These are phyloP conservation scores for Neodidymelliopsis sp. DNA, from an alignment of 2,329 filamentous ascomycete species.

Conservation along the genomic window DNA sequence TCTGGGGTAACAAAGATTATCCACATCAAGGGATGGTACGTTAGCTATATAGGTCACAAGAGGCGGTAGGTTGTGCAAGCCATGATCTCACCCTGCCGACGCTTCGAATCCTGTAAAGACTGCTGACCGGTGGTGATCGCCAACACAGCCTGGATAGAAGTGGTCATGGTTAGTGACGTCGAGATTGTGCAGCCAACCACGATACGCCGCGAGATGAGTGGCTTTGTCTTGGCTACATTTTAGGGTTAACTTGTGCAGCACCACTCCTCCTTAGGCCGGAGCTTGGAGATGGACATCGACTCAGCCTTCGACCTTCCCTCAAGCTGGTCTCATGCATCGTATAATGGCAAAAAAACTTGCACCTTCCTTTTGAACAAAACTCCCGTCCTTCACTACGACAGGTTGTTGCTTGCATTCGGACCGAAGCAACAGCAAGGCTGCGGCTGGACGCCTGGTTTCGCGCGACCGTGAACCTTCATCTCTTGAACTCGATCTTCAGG, in stretches of 20 bases:
- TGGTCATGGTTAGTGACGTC: constrained; percentile 20
- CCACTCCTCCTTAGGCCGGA: constrained; percentile 5
- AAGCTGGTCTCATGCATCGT: too few species aligned
- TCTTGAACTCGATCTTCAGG: background rate
- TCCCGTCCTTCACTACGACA: too few species aligned
- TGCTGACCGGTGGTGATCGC: constrained; percentile 18
- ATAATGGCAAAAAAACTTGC: background rate
- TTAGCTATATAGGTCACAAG: background rate
- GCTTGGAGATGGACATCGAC: background rate
- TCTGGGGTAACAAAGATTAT: too few species aligned
- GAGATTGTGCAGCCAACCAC: constrained; percentile 19
- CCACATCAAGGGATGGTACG: background rate
- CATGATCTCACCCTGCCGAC: constrained; percentile 10
- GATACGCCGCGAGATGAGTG: constrained; percentile 16
- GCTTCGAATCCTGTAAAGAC: constrained; percentile 17
- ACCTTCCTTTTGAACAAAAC: too few species aligned
- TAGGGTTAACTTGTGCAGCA: constrained; percentile 7
- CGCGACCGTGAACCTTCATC: too few species aligned
- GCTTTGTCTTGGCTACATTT: constrained; percentile 29
- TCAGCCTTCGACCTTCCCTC: constrained; percentile 4
- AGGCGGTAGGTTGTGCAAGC: background rate
- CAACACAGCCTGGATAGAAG: constrained; percentile 27
- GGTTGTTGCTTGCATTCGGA: too few species aligned
- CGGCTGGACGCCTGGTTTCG: constrained; percentile 15
- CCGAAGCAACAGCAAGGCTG: too few species aligned